Percentiles rank a stretch among this genome's conserved stretches.
These are phyloP conservation scores for Coffea canephora DNA, from an alignment of 257 asterid species.

Conservation along the genomic window DNA sequence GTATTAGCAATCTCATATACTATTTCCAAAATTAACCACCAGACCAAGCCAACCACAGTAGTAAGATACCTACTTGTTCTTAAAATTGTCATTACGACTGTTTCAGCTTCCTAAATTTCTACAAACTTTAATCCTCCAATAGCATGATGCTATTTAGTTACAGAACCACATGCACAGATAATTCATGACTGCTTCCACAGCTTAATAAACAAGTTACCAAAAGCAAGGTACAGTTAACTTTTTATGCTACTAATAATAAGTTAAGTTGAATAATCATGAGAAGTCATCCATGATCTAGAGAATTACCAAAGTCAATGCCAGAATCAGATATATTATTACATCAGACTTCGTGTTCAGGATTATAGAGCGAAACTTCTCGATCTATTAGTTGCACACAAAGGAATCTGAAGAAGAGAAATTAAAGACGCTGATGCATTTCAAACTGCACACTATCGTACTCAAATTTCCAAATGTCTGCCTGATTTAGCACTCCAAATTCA, in stretches of 20 bases:
- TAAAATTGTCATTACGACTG: conserved; percentile 3
- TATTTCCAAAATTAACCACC: neutral
- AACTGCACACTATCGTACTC: neutral
- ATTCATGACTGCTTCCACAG: neutral
- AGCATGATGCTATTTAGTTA: neutral
- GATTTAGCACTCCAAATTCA: neutral
- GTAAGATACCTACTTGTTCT: neutral
- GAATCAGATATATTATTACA: too few species aligned
- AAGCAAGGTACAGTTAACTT: neutral
- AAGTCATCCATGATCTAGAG: neutral
- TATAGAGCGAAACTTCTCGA: neutral
- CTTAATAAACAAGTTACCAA: neutral
- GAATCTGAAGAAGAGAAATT: neutral
- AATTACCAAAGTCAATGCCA: too few species aligned
- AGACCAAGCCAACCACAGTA: neutral
- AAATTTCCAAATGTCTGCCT: too few species aligned
- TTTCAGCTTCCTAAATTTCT: neutral
- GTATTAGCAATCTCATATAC: neutral
- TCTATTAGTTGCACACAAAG: too few species aligned
- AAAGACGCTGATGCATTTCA: neutral
- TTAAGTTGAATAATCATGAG: neutral
- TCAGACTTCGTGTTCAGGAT: neutral
- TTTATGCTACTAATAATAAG: too few species aligned
- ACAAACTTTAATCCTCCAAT: neutral
- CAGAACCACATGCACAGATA: neutral